Conservation (phyloP, 2,329 filamentous ascomycete species). For the Rutstroemia sp. region DNA sequence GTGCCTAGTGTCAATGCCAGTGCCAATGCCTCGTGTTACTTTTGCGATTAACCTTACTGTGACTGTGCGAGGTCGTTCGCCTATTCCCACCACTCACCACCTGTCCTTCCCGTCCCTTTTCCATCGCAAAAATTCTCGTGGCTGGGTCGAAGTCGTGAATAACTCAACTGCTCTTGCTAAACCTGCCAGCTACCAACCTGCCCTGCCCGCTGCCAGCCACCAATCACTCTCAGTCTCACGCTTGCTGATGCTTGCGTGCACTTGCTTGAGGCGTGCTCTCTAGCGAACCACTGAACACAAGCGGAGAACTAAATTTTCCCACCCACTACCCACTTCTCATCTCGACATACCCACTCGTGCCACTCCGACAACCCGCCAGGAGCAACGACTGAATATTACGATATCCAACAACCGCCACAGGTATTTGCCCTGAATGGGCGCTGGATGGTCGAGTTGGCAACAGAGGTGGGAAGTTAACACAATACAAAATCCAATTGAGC, state of each 20-base stretch:
- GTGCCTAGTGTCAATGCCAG: too few species aligned
- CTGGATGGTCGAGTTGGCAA: neutral
- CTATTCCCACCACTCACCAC: neutral
- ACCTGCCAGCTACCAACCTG: neutral
- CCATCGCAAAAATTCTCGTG: neutral
- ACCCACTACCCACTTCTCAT: conserved; percentile 3
- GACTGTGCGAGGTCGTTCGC: neutral
- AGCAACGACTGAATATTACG: neutral
- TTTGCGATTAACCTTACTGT: too few species aligned
- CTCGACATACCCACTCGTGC: neutral
- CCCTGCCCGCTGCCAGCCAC: neutral
- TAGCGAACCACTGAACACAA: neutral
- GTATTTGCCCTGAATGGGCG: conserved; percentile 6
- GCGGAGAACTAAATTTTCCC: conserved; percentile 7
- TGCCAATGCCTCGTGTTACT: too few species aligned
- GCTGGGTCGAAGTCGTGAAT: neutral
- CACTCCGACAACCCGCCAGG: neutral
- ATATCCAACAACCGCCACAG: neutral
- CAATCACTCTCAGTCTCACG: neutral
- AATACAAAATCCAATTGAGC: neutral
- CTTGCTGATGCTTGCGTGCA: too few species aligned
- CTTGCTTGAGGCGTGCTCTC: neutral
- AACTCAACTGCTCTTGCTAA: neutral
- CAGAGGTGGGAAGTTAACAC: neutral
- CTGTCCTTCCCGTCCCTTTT: too few species aligned